Evolutionary conservation across 2,329 filamentous ascomycete genomes (phyloP), one percentile per base, ranked within the genome.

Genomic region (Verticillium isaacii): DNA sequence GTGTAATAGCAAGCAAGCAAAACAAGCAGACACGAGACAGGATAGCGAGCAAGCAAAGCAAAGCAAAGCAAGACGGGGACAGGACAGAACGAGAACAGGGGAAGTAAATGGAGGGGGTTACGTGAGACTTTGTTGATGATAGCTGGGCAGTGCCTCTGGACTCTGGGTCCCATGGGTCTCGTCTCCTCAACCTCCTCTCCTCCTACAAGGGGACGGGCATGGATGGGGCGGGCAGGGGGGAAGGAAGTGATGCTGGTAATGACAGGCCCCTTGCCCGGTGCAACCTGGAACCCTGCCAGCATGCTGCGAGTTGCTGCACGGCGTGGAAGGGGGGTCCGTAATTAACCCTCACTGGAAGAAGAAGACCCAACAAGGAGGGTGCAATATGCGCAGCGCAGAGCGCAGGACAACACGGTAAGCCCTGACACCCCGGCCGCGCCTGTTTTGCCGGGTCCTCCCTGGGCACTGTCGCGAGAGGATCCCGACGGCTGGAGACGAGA

Each of bases 71-170:
- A 19, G 45, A 52, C 12, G 14, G 29, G 54, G 55, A 45, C n/a
- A 34, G 50, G 50, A 32, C 29, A 63, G 56, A 52, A 52, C 60
- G 37, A 36, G 62, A 45, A 61, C 61, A 58, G 62, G 17, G 41
- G 11, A 37, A 55, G 60, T 34, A 32, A 58, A 57, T 37, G 57
- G 52, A 56, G 34, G 41, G 32, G 54, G 32, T n/a, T 56, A 19
- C 54, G 25, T 32, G 54, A 56, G 54, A 56, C 54, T 56, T 56
- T 56, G 54, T 56, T 56, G 54, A 32, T 32, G 54, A 56, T 56
- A 52, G 45, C 45, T 52, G 45, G 45, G 45, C 45, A 14, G 19
- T 23, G 45, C 19, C 19, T 14, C 45, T 52, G 45, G 45, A 19
- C 45, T 23, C 45, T 52, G 45, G 45, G 19, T 52, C 45, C 45